Evolutionary conservation across 192 early-diverging fungal species (phyloP).

Genomic region (Blastocladiella britannica): DNA sequence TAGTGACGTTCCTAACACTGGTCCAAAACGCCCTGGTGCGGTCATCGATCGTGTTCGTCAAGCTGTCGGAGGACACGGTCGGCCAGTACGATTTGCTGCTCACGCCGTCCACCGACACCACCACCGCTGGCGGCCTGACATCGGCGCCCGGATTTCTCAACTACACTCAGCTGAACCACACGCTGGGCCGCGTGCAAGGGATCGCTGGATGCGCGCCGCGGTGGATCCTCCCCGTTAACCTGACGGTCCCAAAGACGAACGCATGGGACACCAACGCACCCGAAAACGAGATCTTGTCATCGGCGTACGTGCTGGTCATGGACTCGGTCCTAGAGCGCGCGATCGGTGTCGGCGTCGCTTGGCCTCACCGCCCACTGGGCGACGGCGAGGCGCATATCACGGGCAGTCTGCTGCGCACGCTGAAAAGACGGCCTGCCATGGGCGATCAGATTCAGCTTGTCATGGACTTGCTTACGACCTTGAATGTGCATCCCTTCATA

Average conservation of each 20-base stretch:
- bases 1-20: constrained; percentile 9
- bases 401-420: background rate
- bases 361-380: constrained; percentile 9
- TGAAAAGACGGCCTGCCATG: constrained; percentile 6
- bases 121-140: no score
- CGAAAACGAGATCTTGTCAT: background rate
- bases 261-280: background rate
- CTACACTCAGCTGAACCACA: constrained; percentile 6
- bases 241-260: background rate
- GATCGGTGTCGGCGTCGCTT: constrained; percentile 8
- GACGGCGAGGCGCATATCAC: constrained; percentile 10
- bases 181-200: background rate
- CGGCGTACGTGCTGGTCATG: constrained; percentile 6
- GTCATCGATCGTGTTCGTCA: constrained; percentile 10
- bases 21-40: constrained; percentile 11
- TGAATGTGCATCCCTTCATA: no score
- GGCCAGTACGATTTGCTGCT: constrained; percentile 5
- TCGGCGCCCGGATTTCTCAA: constrained; percentile 6
- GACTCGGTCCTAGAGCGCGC: constrained; percentile 9
- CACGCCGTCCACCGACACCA: constrained; percentile 2
- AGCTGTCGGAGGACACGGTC: constrained; percentile 12
- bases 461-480: no score
- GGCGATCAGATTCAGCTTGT: no score
- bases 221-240: constrained; percentile 10
- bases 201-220: constrained; percentile 7